Conservation (phyloP, 2,329 filamentous ascomycete species). For the Microdochium nivale region DNA sequence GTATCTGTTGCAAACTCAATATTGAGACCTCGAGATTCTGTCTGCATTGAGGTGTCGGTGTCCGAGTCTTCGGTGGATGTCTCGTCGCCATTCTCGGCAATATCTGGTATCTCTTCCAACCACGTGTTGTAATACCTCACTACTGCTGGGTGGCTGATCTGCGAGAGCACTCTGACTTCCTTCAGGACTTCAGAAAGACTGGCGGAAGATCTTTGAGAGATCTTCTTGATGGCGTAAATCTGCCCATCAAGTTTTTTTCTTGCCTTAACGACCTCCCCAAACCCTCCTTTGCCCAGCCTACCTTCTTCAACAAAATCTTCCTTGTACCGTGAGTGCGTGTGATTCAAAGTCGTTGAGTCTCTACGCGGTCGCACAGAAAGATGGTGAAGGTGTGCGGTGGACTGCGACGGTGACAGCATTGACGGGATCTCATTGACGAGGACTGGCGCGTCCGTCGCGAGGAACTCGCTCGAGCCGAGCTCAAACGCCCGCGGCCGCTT, state of each 20-base stretch:
- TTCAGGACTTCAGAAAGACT: conserved; percentile 76
- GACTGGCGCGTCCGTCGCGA: conserved; percentile 56
- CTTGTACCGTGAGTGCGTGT: conserved; percentile 63
- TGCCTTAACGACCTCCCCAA: conserved; percentile 92
- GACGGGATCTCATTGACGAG: conserved; percentile 36
- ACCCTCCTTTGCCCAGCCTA: conserved; percentile 83
- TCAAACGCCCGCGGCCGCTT: conserved; percentile 79
- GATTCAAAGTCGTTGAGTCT: conserved; percentile 50
- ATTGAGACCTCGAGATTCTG: conserved; percentile 29
- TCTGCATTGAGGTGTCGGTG: conserved; percentile 28
- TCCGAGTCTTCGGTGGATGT: conserved; percentile 36
- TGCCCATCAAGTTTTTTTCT: conserved; percentile 89
- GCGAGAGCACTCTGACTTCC: conserved; percentile 82
- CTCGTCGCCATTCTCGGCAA: conserved; percentile 47
- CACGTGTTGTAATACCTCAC: conserved; percentile 94
- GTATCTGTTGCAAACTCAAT: conserved; percentile 64
- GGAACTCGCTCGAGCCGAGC: conserved; percentile 54
- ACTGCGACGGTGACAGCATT: conserved; percentile 28
- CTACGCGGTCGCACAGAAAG: conserved; percentile 43
- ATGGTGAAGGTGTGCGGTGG: conserved; percentile 32
- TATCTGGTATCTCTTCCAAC: conserved; percentile 64
- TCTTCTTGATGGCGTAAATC: conserved; percentile 95
- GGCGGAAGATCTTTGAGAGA: conserved; percentile 70
- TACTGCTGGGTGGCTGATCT: conserved; percentile 77
- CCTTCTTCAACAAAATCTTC: conserved; percentile 90